A percentile compares a stretch with the other conserved stretches of the same genome.
Evolutionary conservation across 768 basidiomycete species (phyloP).

Genomic region (Mycena kentingensis): DNA sequence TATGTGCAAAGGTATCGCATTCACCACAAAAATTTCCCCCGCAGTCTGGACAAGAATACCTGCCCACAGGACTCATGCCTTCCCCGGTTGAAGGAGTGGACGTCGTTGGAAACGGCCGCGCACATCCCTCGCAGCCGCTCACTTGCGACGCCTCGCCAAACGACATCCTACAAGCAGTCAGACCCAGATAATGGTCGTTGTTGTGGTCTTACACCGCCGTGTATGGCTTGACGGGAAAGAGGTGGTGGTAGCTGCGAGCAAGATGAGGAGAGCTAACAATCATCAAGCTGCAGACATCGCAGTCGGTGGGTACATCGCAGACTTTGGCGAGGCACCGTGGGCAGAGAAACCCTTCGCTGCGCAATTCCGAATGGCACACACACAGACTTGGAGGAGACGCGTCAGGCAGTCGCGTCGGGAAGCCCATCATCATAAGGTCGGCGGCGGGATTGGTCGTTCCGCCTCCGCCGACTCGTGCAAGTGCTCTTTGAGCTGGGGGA

Average conservation of each 20-base stretch:
- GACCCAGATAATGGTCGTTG: slow-evolving; percentile 1
- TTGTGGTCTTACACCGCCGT: slow-evolving; percentile 67
- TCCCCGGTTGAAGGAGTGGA: slow-evolving; percentile 45
- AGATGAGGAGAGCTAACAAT: slow-evolving; percentile 97
- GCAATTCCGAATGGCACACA: slow-evolving; percentile 91
- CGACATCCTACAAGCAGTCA: slow-evolving; percentile 35
- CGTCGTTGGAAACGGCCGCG: slow-evolving; percentile 62
- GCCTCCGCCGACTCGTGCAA: slow-evolving; percentile 47
- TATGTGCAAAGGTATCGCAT: too few relatives aligned
- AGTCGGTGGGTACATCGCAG: slow-evolving; percentile 98
- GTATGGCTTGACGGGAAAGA: slow-evolving; percentile 93
- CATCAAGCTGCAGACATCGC: slow-evolving; percentile 95
- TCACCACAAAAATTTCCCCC: slow-evolving; percentile 31
- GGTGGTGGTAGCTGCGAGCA: slow-evolving; percentile 91
- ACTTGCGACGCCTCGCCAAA: slow-evolving; percentile 39
- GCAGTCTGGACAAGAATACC: slow-evolving; percentile 93
- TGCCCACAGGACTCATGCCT: slow-evolving; percentile 80
- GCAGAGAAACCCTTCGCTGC: slow-evolving; percentile 92
- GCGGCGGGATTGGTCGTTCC: slow-evolving; percentile 62
- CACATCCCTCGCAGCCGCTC: slow-evolving; percentile 76
- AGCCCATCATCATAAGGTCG: slow-evolving; percentile 99
- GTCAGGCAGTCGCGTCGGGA: slow-evolving; percentile 89
- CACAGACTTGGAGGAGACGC: slow-evolving; percentile 83
- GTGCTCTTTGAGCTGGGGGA: slow-evolving; percentile 80
- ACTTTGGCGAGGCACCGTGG: slow-evolving; percentile 91